phyloP scores from a whole-genome alignment of 371 early-diverging fungal species.

The Entomophthora muscae region DNA sequence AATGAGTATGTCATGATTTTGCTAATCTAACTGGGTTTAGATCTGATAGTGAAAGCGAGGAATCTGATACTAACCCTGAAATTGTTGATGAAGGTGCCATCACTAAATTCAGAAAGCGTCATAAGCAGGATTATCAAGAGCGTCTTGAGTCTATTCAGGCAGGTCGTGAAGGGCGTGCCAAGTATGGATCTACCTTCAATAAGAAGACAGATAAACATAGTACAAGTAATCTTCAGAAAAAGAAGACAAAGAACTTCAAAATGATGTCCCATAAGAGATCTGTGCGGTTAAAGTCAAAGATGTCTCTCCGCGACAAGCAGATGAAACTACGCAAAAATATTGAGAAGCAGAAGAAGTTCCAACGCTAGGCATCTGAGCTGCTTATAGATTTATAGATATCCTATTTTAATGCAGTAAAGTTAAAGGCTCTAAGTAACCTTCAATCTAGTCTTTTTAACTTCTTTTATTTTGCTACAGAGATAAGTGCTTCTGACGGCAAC shows the following conservation, averaged over 20 bases:
- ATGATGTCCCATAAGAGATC: slow-evolving; percentile 87
- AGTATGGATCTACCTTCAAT: slow-evolving; percentile 77
- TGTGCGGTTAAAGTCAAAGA: slow-evolving; percentile 63
- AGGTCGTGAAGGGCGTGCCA: slow-evolving; percentile 80
- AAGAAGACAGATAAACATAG: slow-evolving; percentile 55
- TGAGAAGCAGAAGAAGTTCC: slow-evolving; percentile 39
- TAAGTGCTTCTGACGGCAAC: too few species aligned
- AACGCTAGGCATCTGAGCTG: too few species aligned
- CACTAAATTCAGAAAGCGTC: slow-evolving; percentile 65
- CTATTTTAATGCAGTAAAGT: too few species aligned
- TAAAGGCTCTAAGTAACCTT: too few species aligned
- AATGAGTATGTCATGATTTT: not conserved
- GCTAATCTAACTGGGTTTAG: not conserved
- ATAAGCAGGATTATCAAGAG: slow-evolving; percentile 81
- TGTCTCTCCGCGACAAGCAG: slow-evolving; percentile 68
- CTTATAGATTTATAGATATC: too few species aligned
- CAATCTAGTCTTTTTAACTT: too few species aligned
- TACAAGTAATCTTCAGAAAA: slow-evolving; percentile 79
- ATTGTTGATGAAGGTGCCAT: slow-evolving; percentile 51
- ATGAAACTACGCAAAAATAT: slow-evolving; percentile 42
- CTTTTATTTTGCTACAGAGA: too few species aligned
- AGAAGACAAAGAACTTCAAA: slow-evolving; percentile 80
- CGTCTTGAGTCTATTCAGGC: slow-evolving; percentile 66
- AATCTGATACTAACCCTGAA: slow-evolving; percentile 16
- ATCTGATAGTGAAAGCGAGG: not conserved